Evolutionary conservation across 306 rosid genomes (phyloP).

Genomic region (Malus asiatica): DNA sequence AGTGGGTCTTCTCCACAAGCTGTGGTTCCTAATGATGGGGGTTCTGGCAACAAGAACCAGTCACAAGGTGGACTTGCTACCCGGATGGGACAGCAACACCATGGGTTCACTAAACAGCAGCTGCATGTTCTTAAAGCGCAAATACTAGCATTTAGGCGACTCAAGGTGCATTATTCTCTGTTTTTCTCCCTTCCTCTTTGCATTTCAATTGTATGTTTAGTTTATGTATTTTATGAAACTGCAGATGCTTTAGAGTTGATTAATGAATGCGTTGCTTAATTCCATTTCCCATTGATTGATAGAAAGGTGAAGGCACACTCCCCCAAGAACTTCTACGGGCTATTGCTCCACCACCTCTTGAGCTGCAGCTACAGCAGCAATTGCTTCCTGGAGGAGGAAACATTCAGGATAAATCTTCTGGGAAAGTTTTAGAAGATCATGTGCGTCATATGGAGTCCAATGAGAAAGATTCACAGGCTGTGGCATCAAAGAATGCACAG

Average conservation of each 20-base stretch:
- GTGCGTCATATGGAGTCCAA: conserved; percentile 41
- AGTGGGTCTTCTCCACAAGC: conserved; percentile 62
- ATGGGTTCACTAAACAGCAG: conserved; percentile 80
- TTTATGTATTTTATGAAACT: neutral
- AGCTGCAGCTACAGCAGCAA: conserved; percentile 60
- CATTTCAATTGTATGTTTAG: conserved; percentile 6
- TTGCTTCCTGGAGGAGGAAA: conserved; percentile 49
- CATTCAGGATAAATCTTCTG: conserved; percentile 53
- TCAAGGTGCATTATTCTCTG: conserved; percentile 56
- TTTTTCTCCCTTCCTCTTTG: conserved; percentile 6
- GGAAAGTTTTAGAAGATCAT: conserved; percentile 47
- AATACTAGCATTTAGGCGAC: conserved; percentile 89
- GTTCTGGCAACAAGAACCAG: conserved; percentile 34
- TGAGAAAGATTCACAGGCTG: conserved; percentile 47
- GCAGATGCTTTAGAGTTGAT: neutral
- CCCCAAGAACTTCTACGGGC: conserved; percentile 94
- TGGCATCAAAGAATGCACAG: conserved; percentile 41
- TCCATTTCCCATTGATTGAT: conserved; percentile 31
- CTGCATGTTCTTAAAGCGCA: conserved; percentile 96
- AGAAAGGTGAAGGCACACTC: conserved; percentile 90
- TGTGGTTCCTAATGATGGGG: conserved; percentile 48
- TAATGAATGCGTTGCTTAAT: conserved; percentile 17
- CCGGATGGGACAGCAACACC: conserved; percentile 49
- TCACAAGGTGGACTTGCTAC: conserved; percentile 45
- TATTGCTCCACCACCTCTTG: conserved; percentile 85